Conservation (phyloP, 495 filamentous ascomycete species). For the Glonium stellatum region DNA sequence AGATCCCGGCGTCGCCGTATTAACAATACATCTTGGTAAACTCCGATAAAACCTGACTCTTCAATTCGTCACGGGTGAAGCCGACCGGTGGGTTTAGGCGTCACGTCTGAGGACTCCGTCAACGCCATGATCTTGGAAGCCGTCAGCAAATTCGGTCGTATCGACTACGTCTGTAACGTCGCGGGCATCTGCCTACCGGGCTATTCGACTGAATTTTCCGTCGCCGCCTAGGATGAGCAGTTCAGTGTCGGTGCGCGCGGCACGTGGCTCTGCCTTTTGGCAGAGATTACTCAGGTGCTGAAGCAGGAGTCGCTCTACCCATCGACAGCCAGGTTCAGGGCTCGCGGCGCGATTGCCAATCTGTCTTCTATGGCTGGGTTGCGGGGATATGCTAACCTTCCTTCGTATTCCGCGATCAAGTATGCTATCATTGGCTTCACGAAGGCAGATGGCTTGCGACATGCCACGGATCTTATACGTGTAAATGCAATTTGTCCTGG, state of each 20-base stretch:
- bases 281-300: background rate
- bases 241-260: background rate
- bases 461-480: background rate
- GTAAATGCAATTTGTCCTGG: slow-evolving; percentile 1
- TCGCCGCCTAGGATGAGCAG: background rate
- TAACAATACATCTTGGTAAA: background rate
- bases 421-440: background rate
- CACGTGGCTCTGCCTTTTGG: background rate
- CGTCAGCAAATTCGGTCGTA: background rate
- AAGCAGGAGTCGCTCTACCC: slow-evolving; percentile 2
- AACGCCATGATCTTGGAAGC: background rate
- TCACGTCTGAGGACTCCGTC: too few relatives aligned
- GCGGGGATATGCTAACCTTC: background rate
- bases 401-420: background rate
- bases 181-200: background rate
- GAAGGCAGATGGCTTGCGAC: background rate
- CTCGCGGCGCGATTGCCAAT: background rate
- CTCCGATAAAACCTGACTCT: too few relatives aligned
- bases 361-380: background rate
- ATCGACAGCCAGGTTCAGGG: too few relatives aligned
- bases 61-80: too few relatives aligned
- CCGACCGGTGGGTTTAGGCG: too few relatives aligned
- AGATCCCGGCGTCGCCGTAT: background rate
- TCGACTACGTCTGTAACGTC: background rate
- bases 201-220: background rate